phyloP scores from a whole-genome alignment of 495 filamentous ascomycete genomes.

The Tuber aestivum region DNA sequence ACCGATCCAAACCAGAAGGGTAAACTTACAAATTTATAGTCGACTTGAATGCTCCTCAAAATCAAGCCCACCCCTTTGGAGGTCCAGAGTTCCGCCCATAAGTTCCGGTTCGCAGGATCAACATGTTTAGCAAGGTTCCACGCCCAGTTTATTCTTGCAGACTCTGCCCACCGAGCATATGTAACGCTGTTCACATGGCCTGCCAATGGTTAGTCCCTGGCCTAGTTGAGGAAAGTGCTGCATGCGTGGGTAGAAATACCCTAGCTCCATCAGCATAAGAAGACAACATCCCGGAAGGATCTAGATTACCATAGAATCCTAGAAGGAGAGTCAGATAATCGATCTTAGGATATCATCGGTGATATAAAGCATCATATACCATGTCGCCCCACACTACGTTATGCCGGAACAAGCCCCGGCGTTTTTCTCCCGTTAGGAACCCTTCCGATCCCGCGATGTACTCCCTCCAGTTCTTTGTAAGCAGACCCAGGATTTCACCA shows the following conservation, averaged over 20 bases:
- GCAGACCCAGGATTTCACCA: slow-evolving; percentile 54
- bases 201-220: slow-evolving; percentile 26
- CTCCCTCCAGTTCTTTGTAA: slow-evolving; percentile 70
- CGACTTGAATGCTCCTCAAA: slow-evolving; percentile 68
- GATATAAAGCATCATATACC: slow-evolving; percentile 48
- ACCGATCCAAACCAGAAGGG: not conserved
- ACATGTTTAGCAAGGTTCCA: slow-evolving; percentile 64
- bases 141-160: slow-evolving; percentile 75
- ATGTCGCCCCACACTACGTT: slow-evolving; percentile 87
- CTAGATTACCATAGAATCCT: slow-evolving; percentile 35
- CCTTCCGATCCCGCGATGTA: slow-evolving; percentile 74
- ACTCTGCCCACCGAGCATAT: slow-evolving; percentile 81
- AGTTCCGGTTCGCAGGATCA: slow-evolving; percentile 57
- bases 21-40: slow-evolving; percentile 81
- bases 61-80: slow-evolving; percentile 68
- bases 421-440: slow-evolving; percentile 61
- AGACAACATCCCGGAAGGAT: slow-evolving; percentile 5
- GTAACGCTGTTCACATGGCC: slow-evolving; percentile 86
- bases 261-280: not conserved
- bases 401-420: slow-evolving; percentile 63
- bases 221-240: not conserved
- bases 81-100: slow-evolving; percentile 68
- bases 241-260: not conserved
- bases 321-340: not conserved
- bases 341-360: not conserved